Conservation (phyloP, 2,329 filamentous ascomycete genomes). For the Aaosphaeria pasadenensis region DNA sequence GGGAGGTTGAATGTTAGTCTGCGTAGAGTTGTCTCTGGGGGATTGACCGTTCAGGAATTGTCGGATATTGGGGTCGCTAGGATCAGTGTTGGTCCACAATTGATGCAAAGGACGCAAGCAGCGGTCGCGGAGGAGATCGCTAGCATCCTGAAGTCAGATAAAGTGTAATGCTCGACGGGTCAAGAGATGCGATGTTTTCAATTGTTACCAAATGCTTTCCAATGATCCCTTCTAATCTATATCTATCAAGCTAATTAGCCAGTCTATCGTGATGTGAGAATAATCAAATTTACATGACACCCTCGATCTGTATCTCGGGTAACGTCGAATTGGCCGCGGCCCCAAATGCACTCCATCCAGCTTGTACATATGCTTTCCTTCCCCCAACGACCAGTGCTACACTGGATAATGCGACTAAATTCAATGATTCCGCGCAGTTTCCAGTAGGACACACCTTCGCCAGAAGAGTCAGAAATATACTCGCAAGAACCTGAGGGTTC, state of each 20-base stretch:
- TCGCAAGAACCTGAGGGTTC: background rate
- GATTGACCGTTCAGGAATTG: slow-evolving; percentile 21
- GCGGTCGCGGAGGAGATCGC: slow-evolving; percentile 14
- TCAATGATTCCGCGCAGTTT: slow-evolving; percentile 6
- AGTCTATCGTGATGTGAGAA: too few relatives aligned
- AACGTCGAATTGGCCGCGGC: too few relatives aligned
- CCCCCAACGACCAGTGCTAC: slow-evolving; percentile 8
- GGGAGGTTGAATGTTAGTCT: slow-evolving; percentile 29
- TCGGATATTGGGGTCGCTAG: slow-evolving; percentile 28
- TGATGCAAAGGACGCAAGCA: slow-evolving; percentile 17
- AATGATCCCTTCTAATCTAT: too few relatives aligned
- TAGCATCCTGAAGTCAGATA: background rate
- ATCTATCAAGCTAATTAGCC: too few relatives aligned
- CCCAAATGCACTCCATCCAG: background rate
- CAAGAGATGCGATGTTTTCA: too few relatives aligned
- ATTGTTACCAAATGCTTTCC: too few relatives aligned
- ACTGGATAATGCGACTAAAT: slow-evolving; percentile 7
- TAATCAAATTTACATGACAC: too few relatives aligned
- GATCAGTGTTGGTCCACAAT: slow-evolving; percentile 29
- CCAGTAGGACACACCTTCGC: slow-evolving; percentile 4
- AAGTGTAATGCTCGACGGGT: slow-evolving; percentile 5
- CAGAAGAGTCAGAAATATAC: slow-evolving; percentile 1
- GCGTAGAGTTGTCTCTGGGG: slow-evolving; percentile 10
- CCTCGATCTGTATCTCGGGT: too few relatives aligned
- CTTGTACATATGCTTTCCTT: slow-evolving; percentile 3